A percentile compares a stretch with the other conserved stretches of the same genome.
These are phyloP conservation scores for Thalassiosira profunda DNA, from an alignment of 108 stramenopile species.

Conservation along the genomic window DNA sequence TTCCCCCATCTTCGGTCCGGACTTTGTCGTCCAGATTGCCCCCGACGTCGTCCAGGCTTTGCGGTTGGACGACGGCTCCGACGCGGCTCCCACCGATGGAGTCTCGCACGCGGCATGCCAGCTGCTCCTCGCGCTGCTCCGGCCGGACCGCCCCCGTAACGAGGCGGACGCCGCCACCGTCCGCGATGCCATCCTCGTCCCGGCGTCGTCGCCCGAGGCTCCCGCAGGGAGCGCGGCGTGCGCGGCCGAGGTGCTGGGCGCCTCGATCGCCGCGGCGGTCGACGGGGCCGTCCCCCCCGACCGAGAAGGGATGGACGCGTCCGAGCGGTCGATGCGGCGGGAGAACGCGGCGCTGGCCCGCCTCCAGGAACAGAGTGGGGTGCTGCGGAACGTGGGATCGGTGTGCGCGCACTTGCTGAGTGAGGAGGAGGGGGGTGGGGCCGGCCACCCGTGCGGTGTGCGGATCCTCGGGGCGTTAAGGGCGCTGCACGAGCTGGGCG, in stretches of 20 bases:
- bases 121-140: conserved; percentile 10
- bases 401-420: neutral
- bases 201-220: neutral
- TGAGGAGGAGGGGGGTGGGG: neutral
- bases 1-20: conserved; percentile 18
- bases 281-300: neutral
- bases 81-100: neutral
- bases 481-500: conserved; percentile 20
- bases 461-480: conserved; percentile 10
- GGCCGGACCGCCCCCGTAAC: conserved; percentile 24
- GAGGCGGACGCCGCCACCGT: conserved; percentile 9
- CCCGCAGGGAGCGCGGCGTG: neutral
- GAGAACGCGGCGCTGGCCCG: conserved; percentile 33
- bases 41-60: conserved; percentile 19
- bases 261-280: conserved; percentile 4
- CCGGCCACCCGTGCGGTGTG: neutral
- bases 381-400: conserved; percentile 17
- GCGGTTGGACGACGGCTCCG: neutral
- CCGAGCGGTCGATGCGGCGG: conserved; percentile 30
- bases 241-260: conserved; percentile 10
- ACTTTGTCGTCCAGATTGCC: conserved; percentile 15
- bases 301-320: conserved; percentile 8
- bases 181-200: conserved; percentile 25
- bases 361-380: conserved; percentile 39
- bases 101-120: neutral